Evolutionary conservation across 495 filamentous ascomycete genomes (phyloP).

Genomic region (Pseudoneurospora amorphoporcata): DNA sequence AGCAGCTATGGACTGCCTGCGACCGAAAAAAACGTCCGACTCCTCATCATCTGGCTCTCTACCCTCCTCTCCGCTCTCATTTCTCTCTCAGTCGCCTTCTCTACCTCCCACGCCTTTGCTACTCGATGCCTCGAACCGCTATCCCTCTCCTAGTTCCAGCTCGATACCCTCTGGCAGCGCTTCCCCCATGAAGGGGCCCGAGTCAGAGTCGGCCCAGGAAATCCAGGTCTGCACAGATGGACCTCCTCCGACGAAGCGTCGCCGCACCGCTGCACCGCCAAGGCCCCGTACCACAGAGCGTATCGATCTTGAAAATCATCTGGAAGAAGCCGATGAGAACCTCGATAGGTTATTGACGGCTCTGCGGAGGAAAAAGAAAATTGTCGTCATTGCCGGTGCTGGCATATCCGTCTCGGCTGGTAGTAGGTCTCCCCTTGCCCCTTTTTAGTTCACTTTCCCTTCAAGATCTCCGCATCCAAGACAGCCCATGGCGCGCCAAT

Average conservation of each 20-base stretch:
- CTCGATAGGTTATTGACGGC: slow-evolving; percentile 61
- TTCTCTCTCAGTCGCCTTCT: slow-evolving; percentile 46
- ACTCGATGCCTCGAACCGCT: slow-evolving; percentile 22
- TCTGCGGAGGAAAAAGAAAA: slow-evolving; percentile 84
- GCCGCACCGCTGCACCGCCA: slow-evolving; percentile 50
- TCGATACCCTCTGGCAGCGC: slow-evolving; percentile 29
- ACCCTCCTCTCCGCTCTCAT: slow-evolving; percentile 40
- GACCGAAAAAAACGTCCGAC: slow-evolving; percentile 14
- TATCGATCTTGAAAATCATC: slow-evolving; percentile 53
- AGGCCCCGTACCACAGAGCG: slow-evolving; percentile 68
- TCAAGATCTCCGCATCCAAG: neutral
- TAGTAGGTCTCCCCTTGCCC: slow-evolving; percentile 50
- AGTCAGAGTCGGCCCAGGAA: slow-evolving; percentile 24
- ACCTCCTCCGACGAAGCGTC: slow-evolving; percentile 61
- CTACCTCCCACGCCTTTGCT: slow-evolving; percentile 39
- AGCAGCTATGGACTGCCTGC: slow-evolving; percentile 15
- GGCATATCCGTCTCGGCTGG: slow-evolving; percentile 95
- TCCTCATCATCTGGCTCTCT: slow-evolving; percentile 22
- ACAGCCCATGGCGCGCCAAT: neutral
- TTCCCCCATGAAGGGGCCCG: slow-evolving; percentile 28
- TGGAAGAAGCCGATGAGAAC: slow-evolving; percentile 35
- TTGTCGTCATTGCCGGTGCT: slow-evolving; percentile 91
- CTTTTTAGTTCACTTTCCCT: neutral
- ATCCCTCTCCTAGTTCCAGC: slow-evolving; percentile 32
- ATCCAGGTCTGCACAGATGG: slow-evolving; percentile 49